Evolutionary conservation across 495 filamentous ascomycete species (phyloP), one percentile per base, ranked within the genome.

Genomic region (Penicillium egyptiacum): DNA sequence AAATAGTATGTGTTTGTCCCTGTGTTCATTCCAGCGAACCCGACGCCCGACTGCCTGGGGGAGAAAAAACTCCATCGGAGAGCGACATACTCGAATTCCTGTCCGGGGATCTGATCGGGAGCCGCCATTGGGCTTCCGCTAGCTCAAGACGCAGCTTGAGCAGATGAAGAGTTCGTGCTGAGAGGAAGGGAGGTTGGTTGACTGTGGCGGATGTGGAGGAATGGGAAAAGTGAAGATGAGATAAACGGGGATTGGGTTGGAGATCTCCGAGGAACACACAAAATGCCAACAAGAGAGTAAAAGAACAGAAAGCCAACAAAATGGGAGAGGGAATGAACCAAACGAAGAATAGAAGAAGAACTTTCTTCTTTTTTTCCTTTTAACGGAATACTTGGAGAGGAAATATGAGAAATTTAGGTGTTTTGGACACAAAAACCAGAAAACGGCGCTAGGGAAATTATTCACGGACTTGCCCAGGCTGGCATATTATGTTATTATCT

Each of bases 11-110:
- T 31, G 12, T 2, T 23, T 46, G 30, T 47, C 53, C 30, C 53
- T 28, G 41, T 12, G 31, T 12, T 46, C 19, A 22, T 46, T 31
- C 42, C 22, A 23, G 31, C 40, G 22, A 28, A 28, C 30, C 53
- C 22, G 53, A 40, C 25, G 30, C 31, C 43, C 35, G 28, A 47
- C 39, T 17, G 49, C 42, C 25, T 25, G 25, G 41, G 20, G 20
- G 44, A 47, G 26, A 55, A 59, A 58, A 50, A 47, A 40, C 20
- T 28, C 50, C 33, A 26, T 45, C 55, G 31, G 52, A 54, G n/a
- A 30, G 37, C 26, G n/a, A 75, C 76, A 55, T 75, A 79, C 76
- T 79, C 76, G 60, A 65, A 79, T 70, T 79, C 76, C 56, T 71
- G 56, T 53, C 56, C 75, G 43, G 69, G 65, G 28, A 73, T 59